A percentile compares a stretch with the other conserved stretches of the same genome.
These are phyloP conservation scores for Xylaria scruposa DNA, from an alignment of 495 filamentous ascomycete genomes.

Conservation along the genomic window DNA sequence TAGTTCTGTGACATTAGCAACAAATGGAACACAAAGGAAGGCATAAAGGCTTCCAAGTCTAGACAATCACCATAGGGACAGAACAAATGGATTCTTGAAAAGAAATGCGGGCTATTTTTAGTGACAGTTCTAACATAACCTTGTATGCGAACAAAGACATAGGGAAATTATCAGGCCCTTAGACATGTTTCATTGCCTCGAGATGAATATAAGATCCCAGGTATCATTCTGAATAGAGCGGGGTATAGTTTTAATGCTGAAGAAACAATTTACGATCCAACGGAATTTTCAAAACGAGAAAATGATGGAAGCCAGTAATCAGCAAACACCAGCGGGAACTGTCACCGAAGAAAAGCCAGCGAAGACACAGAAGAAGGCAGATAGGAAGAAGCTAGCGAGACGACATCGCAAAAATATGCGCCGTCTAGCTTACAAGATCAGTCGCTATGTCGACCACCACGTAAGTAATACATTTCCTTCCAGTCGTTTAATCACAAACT, in stretches of 20 bases:
- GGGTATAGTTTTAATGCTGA: neutral
- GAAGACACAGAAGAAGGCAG: neutral
- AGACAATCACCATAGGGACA: conserved; percentile 1
- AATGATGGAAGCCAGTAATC: neutral
- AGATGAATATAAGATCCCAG: conserved; percentile 10
- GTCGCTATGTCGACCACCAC: neutral
- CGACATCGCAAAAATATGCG: neutral
- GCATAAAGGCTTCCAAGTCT: neutral
- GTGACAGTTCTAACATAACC: neutral
- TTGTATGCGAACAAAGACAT: conserved; percentile 8
- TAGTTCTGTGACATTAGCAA: too few species aligned
- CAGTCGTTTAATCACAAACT: neutral
- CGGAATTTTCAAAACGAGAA: neutral
- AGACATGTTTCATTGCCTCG: neutral
- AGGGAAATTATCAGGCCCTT: neutral
- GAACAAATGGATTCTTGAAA: neutral
- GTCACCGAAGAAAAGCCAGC: neutral
- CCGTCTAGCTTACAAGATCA: neutral
- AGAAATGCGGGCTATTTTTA: neutral
- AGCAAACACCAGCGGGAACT: neutral
- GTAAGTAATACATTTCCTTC: neutral
- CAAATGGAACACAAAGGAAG: conserved; percentile 6
- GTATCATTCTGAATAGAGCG: neutral
- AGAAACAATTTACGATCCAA: neutral
- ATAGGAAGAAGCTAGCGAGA: neutral